Conservation (phyloP, 257 asterid species). For the Leptodermis oblonga region DNA sequence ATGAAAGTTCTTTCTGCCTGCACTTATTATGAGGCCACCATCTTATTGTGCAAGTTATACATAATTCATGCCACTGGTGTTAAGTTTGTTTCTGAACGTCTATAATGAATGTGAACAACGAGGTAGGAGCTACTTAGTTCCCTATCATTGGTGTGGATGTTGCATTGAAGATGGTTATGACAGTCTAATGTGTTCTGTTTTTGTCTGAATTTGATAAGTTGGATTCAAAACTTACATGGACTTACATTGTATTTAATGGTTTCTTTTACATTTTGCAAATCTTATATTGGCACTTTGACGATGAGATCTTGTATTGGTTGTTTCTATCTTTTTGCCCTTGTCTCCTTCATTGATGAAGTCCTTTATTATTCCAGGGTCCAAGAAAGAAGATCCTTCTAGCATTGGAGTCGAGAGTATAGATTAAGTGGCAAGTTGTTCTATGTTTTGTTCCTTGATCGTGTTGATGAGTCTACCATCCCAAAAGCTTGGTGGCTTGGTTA, state of each 20-base stretch:
- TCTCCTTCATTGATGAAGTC: neutral
- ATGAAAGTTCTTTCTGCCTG: neutral
- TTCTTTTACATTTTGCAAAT: neutral
- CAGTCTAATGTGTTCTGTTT: neutral
- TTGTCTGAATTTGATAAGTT: neutral
- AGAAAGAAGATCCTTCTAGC: slow-evolving; percentile 95
- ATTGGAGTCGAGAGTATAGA: slow-evolving; percentile 57
- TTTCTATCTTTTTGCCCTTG: neutral
- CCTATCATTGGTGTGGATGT: neutral
- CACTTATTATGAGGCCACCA: neutral
- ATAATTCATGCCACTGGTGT: too few species aligned
- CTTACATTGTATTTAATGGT: too few species aligned
- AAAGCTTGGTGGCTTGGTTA: slow-evolving; percentile 21
- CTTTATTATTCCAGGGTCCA: slow-evolving; percentile 67
- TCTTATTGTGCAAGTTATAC: neutral
- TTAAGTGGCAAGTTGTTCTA: slow-evolving; percentile 19
- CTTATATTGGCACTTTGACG: neutral
- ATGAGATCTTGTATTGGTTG: neutral
- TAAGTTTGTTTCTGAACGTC: neutral
- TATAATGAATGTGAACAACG: neutral
- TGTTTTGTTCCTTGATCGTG: slow-evolving; percentile 19
- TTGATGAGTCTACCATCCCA: slow-evolving; percentile 16
- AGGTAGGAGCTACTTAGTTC: neutral
- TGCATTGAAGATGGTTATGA: neutral
- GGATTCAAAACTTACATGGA: neutral